phyloP scores from a whole-genome alignment of 345 rosid genomes.

The Salix udensis region DNA sequence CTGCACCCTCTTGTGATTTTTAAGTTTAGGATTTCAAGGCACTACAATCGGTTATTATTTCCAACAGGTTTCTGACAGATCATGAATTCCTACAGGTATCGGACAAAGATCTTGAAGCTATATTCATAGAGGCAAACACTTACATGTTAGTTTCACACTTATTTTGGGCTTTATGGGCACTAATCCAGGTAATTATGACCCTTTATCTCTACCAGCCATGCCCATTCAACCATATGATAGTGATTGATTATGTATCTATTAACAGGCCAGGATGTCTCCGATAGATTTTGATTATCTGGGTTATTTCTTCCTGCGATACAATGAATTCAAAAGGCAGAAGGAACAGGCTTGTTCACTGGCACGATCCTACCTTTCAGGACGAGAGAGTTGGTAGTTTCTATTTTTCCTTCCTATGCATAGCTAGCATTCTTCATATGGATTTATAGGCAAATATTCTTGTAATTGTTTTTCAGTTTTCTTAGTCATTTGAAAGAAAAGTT shows the following conservation, averaged over 20 bases:
- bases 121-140: conserved; percentile 62
- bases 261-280: conserved; percentile 90
- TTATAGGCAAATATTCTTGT: background rate
- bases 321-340: conserved; percentile 80
- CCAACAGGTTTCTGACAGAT: background rate
- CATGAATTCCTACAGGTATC: conserved; percentile 44
- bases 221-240: background rate
- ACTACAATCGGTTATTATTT: background rate
- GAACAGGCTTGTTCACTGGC: conserved; percentile 51
- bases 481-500: background rate
- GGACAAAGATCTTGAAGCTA: conserved; percentile 55
- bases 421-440: background rate
- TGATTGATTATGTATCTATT: conserved; percentile 1
- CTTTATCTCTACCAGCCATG: background rate
- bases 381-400: conserved; percentile 2
- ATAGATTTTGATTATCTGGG: conserved; percentile 77
- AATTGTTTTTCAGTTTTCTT: background rate
- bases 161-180: conserved; percentile 90
- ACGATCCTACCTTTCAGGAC: conserved; percentile 37
- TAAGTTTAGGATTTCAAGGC: background rate
- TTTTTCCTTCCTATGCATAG: background rate
- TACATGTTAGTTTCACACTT: conserved; percentile 78
- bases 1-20: background rate
- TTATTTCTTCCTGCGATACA: conserved; percentile 81
- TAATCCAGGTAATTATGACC: conserved; percentile 63